Base-by-base conservation (phyloP, 2,329 filamentous ascomycete genomes). In the Colletotrichum incanum region DNA sequence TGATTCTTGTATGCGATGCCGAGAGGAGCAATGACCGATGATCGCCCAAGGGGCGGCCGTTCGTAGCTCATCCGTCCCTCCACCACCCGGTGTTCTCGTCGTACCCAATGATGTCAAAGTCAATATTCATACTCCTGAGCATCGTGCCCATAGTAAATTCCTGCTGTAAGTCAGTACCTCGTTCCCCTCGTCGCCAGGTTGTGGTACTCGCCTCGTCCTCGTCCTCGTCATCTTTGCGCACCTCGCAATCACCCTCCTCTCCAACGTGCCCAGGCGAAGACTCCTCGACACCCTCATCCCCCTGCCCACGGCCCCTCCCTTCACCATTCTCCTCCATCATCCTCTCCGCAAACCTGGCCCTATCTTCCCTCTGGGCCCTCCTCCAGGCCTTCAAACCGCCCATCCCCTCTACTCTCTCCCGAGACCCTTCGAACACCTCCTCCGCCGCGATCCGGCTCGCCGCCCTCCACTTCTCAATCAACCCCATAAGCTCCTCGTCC, bases 271-370 rank as follows among this genome's bases (percentile, higher is more conserved):
- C 52, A 4, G n/a, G 45, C 28, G 37, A 20, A 28, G 18, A 2
- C 63, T 37, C 18, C 28, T 37, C 65, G 9, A 26, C 28, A 31
- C 5, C 28, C 45, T 5, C 54, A 39, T 45, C 62, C 41, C 39
- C 11, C 7, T n/a, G 18, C 28, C 14, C 20, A 16, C 43, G 23
- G 54, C 39, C 63, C 14, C 41, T 55, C 31, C 20, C 26, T 28
- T 39, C 60, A 77, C 80, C 77, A 73, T 75, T 68, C 76, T 77
- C 79, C 75, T 74, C 76, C 74, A 39, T 78, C 78, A 77, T 77
- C 74, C 78, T 75, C 74, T 79, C 78, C 78, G 79, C 78, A 78
- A 82, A 79, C 76, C 75, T 74, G 41, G 71, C 75, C 72, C 74
- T 74, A 61, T 76, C 74, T 65, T 75, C 74, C 59, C 45, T 69